Percentiles rank a stretch among this genome's conserved stretches.
Conservation (phyloP, 1,139 yeast genomes). For the Saccharomyces uvarum region DNA sequence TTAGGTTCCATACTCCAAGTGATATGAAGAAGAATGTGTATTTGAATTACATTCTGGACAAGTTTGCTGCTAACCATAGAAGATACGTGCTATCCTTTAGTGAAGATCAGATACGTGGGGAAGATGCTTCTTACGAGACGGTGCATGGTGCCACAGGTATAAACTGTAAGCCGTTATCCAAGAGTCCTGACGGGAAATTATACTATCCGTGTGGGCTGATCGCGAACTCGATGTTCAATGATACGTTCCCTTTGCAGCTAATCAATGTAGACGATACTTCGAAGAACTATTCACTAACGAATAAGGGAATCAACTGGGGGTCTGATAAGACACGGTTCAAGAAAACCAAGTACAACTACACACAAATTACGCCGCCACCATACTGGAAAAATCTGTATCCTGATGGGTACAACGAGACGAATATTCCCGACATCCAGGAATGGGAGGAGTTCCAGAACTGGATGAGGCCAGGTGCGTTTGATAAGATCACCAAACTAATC, state of each 20-base stretch:
- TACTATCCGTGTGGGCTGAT: conserved; percentile 74
- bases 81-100: conserved; percentile 84
- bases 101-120: conserved; percentile 82
- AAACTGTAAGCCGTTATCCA: conserved; percentile 55
- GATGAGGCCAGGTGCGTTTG: conserved; percentile 81
- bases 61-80: conserved; percentile 89
- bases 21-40: conserved; percentile 70
- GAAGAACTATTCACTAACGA: conserved; percentile 44
- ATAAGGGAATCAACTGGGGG: conserved; percentile 58
- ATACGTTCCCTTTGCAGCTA: conserved; percentile 42
- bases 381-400: conserved; percentile 64
- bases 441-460: conserved; percentile 63
- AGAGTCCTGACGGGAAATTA: conserved; percentile 43
- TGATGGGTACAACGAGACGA: conserved; percentile 58
- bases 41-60: conserved; percentile 70
- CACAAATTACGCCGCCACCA: conserved; percentile 71
- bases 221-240: conserved; percentile 71
- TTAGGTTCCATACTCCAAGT: conserved; percentile 74
- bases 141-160: conserved; percentile 67
- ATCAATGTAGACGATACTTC: conserved; percentile 34
- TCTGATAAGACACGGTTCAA: conserved; percentile 53
- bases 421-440: conserved; percentile 51
- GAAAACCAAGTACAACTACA: conserved; percentile 48
- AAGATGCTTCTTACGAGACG: conserved; percentile 28
- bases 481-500: conserved; percentile 59